These are phyloP conservation scores for Diaporthe sp. DNA, from an alignment of 2,329 filamentous ascomycete genomes.

Conservation along the genomic window DNA sequence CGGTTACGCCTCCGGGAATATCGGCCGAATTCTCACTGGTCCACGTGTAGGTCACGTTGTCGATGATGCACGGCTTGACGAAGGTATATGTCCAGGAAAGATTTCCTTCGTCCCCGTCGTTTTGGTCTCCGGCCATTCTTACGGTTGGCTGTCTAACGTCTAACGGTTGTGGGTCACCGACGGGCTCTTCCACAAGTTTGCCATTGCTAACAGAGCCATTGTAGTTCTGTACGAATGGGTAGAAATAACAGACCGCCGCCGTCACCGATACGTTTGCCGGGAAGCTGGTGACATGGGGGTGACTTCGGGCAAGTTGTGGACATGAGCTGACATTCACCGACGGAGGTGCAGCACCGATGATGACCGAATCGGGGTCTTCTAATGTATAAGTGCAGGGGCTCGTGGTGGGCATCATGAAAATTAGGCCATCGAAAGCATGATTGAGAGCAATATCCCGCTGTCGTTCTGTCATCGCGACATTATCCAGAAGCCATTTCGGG, in stretches of 20 bases:
- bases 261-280: constrained; percentile 12
- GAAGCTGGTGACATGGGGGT: neutral
- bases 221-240: constrained; percentile 13
- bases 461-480: constrained; percentile 22
- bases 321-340: neutral
- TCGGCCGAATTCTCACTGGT: neutral
- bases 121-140: no score
- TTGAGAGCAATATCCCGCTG: neutral
- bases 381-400: neutral
- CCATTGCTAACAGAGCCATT: constrained; percentile 10
- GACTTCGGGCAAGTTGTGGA: neutral
- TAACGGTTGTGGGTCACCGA: neutral
- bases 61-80: neutral
- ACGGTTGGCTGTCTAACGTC: neutral
- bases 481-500: neutral
- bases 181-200: neutral
- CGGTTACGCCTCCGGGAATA: neutral
- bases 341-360: neutral
- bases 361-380: neutral
- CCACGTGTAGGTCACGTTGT: neutral
- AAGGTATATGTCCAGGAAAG: neutral
- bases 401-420: constrained; percentile 2
- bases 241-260: constrained; percentile 7
- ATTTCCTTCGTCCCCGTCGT: neutral
- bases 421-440: neutral